Evolutionary conservation across 2,329 filamentous ascomycete genomes (phyloP), one percentile per base, ranked within the genome.

Genomic region (Microsporum canis): DNA sequence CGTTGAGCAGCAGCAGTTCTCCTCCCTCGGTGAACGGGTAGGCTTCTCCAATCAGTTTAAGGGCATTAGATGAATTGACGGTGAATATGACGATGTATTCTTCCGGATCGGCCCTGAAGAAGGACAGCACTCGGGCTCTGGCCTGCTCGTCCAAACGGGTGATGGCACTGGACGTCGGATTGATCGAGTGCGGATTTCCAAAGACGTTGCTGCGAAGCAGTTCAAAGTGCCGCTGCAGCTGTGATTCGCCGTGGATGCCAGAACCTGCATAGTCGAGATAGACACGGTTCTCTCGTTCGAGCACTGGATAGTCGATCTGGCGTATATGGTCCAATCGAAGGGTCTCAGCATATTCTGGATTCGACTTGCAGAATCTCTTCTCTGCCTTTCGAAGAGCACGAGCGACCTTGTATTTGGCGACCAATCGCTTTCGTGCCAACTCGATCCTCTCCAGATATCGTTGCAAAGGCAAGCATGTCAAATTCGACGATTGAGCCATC

Each of bases 71-170:
- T 45, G 83, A 80, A 66, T 86, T 86, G 60, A 81, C 76, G 29
- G 82, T 79, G 67, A 86, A 87, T 17, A 86, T 76, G 8, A 86
- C 75, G 65, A 85, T 83, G 66, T 82, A 86, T 58, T 84, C 76
- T 38, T 76, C 74, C 1, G 83, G 79, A 65, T 81, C 77, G 12
- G 84, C 84, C 49, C 81, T 80, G 63, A 86, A 79, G 69, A 85
- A 85, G 2, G 71, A 69, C 10, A 86, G 76, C 14, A 82, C 75
- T 61, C 79, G 77, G 61, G 77, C 73, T 12, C 84, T 77, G 6
- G 84, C 76, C 29, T 78, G 75, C 64, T 86, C 82, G 39, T 81
- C 77, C 12, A 57, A 36, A 7, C 14, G 7, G 3, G 83, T 83
- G 1, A 82, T 80, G 29, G 82, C 72, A 60, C 79, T 80, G 10